These are phyloP conservation scores for Penicillium hesseltinei DNA, from an alignment of 2,329 filamentous ascomycete genomes.

Conservation along the genomic window DNA sequence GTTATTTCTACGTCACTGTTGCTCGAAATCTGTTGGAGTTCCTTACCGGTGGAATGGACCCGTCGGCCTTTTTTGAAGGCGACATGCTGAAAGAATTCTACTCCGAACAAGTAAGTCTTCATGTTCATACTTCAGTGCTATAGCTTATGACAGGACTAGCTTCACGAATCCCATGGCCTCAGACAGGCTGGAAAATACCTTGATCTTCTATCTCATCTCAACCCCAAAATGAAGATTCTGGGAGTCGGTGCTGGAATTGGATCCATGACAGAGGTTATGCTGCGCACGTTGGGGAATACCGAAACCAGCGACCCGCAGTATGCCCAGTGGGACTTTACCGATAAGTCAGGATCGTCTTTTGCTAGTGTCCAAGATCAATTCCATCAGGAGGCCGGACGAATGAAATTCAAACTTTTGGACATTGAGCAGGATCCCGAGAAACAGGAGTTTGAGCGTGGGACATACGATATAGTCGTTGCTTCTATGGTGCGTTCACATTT, in stretches of 20 bases:
- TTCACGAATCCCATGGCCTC: not conserved
- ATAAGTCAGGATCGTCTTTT: constrained; percentile 18
- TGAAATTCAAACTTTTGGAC: constrained; percentile 15
- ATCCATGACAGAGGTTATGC: not conserved
- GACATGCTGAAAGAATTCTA: constrained; percentile 2
- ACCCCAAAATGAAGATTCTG: constrained; percentile 13
- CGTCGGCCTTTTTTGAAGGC: not conserved
- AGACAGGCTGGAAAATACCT: not conserved
- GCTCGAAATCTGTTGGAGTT: not conserved
- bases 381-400: constrained; percentile 3
- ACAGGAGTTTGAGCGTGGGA: constrained; percentile 19
- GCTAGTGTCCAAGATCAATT: constrained; percentile 9
- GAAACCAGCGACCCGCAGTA: not conserved
- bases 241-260: constrained; percentile 17
- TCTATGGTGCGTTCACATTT: not conserved
- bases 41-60: constrained; percentile 4
- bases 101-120: constrained; percentile 4
- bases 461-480: constrained; percentile 21
- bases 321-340: constrained; percentile 11
- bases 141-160: not conserved
- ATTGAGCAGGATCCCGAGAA: constrained; percentile 17
- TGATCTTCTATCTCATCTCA: constrained; percentile 11
- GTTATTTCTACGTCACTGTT: not conserved
- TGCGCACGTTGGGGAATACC: not conserved
- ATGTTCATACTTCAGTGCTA: not conserved